phyloP scores from a whole-genome alignment of 192 early-diverging fungal genomes.

The Phlyctochytrium bullatum region DNA sequence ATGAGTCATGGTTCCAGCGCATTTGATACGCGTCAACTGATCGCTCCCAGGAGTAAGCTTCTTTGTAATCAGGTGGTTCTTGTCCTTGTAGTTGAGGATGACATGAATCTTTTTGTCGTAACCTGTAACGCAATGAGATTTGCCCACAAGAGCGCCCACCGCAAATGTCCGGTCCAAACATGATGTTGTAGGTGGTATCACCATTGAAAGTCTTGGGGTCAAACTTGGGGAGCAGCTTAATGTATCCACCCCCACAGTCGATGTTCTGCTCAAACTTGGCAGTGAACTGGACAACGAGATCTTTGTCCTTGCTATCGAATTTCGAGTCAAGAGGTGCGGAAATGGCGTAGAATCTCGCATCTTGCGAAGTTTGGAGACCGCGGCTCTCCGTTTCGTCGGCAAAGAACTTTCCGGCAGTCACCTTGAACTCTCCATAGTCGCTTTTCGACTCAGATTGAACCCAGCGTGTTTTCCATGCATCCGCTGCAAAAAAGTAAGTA shows the following conservation, averaged over 20 bases:
- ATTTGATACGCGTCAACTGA: constrained; percentile 36
- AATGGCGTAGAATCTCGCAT: constrained; percentile 83
- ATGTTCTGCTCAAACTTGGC: constrained; percentile 89
- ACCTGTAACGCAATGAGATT: not conserved
- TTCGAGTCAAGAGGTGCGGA: constrained; percentile 68
- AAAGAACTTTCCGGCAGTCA: constrained; percentile 73
- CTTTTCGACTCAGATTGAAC: constrained; percentile 59
- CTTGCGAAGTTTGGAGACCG: constrained; percentile 78
- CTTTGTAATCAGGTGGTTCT: constrained; percentile 51
- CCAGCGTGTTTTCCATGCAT: constrained; percentile 58
- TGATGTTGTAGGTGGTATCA: constrained; percentile 63
- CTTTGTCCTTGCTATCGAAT: constrained; percentile 81
- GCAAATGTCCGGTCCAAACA: constrained; percentile 60
- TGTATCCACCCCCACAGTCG: constrained; percentile 90
- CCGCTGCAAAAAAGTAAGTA: constrained; percentile 6
- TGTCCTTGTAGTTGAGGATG: constrained; percentile 51
- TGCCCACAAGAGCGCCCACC: constrained; percentile 16
- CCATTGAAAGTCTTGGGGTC: constrained; percentile 79
- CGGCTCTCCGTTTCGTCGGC: constrained; percentile 63
- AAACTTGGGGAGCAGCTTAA: constrained; percentile 83
- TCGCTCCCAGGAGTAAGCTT: constrained; percentile 34
- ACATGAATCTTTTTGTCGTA: constrained; percentile 33
- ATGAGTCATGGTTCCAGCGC: not conserved
- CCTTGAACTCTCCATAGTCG: constrained; percentile 72
- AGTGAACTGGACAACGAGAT: constrained; percentile 83